Evolutionary conservation across 495 filamentous ascomycete species (phyloP), one percentile per base, ranked within the genome.

Genomic region (Penicillium lagena): DNA sequence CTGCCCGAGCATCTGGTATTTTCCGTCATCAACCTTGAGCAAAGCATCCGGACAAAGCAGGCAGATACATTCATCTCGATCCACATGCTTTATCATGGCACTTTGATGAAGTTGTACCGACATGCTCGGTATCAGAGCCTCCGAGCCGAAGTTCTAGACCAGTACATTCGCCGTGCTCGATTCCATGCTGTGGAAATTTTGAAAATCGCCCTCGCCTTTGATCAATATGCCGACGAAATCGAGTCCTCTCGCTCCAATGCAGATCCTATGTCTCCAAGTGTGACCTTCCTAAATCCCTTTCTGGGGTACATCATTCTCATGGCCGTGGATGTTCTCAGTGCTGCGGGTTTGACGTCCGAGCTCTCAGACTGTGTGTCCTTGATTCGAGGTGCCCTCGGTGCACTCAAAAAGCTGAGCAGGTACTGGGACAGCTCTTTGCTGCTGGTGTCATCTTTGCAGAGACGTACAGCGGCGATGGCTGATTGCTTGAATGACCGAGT

Each of bases 51-150:
- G 7, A 54, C 61, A 5, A 71, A 70, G n/a, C 71, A 71, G 50
- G 59, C 67, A 1, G 75, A 75, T 7, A 64, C 73, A 0, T 81
- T 80, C 48, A 59, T 85, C 39, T 68, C 70, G 0, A 74, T 82
- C 48, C 82, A 86, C 51, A 54, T 82, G 22, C 59, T 85, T 17
- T 81, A 82, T 56, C 77, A 84, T 56, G 67, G 72, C 17, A 75
- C 76, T 3, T 54, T 75, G 42, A 75, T 85, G 63, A 77, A 79
- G 35, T 66, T 86, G 7, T 82, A 85, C 47, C 73, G 83, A 32
- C 73, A 83, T 47, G 72, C 70, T 5, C 75, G 73, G 9, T 56
- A 56, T n/a, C 59, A 59, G 2, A 58, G 49, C 35, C 53, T 75
- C 4, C 58, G 44, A 13, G 35, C 56, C 0, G 56, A 60, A 1